A percentile compares a stretch with the other conserved stretches of the same genome.
Evolutionary conservation across 2,329 filamentous ascomycete species (phyloP).

Genomic region (Fusarium zealandicum): DNA sequence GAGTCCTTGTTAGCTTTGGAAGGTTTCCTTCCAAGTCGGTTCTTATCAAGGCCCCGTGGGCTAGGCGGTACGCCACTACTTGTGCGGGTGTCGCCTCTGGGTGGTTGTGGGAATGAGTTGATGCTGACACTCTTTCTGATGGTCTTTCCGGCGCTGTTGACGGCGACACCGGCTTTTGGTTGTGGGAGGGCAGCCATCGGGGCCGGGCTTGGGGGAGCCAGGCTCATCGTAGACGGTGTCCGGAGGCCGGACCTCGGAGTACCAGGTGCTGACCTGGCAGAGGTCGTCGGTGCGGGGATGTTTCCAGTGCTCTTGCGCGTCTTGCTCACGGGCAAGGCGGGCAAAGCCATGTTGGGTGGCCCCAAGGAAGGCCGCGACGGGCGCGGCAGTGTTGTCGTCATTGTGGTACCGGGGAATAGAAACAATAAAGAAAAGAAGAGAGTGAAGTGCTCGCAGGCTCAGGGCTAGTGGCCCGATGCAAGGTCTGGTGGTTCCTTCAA

Average conservation of each 20-base stretch:
- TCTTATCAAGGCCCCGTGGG: constrained; percentile 61
- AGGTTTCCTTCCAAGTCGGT: constrained; percentile 57
- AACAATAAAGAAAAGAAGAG: constrained; percentile 14
- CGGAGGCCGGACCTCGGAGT: constrained; percentile 66
- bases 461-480: constrained; percentile 29
- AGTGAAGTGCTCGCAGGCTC: constrained; percentile 29
- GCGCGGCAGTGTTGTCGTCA: constrained; percentile 68
- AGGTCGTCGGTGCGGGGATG: constrained; percentile 47
- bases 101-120: constrained; percentile 90
- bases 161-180: constrained; percentile 61
- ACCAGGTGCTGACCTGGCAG: constrained; percentile 52
- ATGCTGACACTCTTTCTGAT: constrained; percentile 91
- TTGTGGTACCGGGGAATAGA: constrained; percentile 21
- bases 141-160: constrained; percentile 69
- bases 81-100: constrained; percentile 66
- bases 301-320: constrained; percentile 70
- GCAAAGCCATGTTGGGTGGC: constrained; percentile 75
- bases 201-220: constrained; percentile 61
- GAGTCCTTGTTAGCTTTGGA: constrained; percentile 63
- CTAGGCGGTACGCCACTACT: constrained; percentile 68
- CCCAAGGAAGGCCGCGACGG: constrained; percentile 72
- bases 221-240: constrained; percentile 62
- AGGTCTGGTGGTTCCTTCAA: constrained; percentile 32
- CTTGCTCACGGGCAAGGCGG: constrained; percentile 76
- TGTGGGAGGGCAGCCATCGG: constrained; percentile 63